phyloP scores from a whole-genome alignment of 2,329 filamentous ascomycete species.

The Saccharata proteae region DNA sequence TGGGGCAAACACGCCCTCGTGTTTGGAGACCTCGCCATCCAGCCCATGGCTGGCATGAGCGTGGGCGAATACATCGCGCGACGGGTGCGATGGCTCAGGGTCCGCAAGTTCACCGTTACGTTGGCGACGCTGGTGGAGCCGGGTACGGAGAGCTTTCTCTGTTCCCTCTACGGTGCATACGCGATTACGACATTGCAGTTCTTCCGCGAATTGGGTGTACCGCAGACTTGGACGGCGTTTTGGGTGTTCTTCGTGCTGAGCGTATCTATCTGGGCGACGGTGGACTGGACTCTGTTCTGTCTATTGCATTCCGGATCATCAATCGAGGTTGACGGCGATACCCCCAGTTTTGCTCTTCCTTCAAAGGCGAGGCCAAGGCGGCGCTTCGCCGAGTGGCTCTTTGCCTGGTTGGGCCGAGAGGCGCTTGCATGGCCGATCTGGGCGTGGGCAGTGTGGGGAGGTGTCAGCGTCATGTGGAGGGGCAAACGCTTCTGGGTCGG shows the following conservation, averaged over 20 bases:
- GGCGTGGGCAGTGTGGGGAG: constrained; percentile 81
- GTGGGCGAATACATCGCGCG: constrained; percentile 66
- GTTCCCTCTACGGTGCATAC: constrained; percentile 68
- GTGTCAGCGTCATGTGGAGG: constrained; percentile 76
- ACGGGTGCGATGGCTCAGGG: constrained; percentile 79
- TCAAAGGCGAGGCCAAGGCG: constrained; percentile 37
- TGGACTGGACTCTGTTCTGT: constrained; percentile 63
- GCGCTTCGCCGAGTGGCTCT: constrained; percentile 57
- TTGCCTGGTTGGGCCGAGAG: constrained; percentile 79
- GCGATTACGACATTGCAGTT: constrained; percentile 62
- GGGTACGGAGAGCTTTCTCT: constrained; percentile 78
- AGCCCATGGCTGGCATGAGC: constrained; percentile 76
- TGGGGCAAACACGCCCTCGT: constrained; percentile 73
- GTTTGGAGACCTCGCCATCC: constrained; percentile 75
- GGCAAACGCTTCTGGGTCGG: constrained; percentile 72
- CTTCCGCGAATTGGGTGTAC: constrained; percentile 43
- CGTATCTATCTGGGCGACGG: constrained; percentile 56
- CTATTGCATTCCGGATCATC: constrained; percentile 62
- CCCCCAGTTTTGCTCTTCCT: constrained; percentile 57
- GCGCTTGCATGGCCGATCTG: constrained; percentile 76
- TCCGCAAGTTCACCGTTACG: constrained; percentile 87
- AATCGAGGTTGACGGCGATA: constrained; percentile 58
- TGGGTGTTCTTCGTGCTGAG: constrained; percentile 52
- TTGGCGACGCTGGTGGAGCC: constrained; percentile 85
- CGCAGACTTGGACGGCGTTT: constrained; percentile 58